Evolutionary conservation across 2,329 filamentous ascomycete species (phyloP).

Genomic region (Botryosphaeria dothidea): DNA sequence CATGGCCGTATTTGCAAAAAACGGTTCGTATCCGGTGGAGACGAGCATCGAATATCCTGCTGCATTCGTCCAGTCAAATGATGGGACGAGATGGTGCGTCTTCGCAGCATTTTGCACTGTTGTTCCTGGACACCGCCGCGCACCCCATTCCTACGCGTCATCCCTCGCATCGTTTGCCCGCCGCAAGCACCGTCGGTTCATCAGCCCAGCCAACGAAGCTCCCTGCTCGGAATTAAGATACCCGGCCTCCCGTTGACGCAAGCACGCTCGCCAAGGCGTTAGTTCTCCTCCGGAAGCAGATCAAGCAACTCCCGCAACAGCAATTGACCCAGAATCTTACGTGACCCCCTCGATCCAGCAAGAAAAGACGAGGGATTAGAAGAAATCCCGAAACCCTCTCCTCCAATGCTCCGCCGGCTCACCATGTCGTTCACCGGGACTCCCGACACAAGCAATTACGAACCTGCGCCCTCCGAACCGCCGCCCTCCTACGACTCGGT

Average conservation of each 20-base stretch:
- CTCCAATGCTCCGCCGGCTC: conserved; percentile 11
- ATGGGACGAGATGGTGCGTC: neutral
- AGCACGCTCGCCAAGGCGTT: neutral
- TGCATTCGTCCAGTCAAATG: neutral
- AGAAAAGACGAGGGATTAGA: neutral
- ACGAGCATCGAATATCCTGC: neutral
- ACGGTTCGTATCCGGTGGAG: neutral
- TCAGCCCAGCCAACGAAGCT: neutral
- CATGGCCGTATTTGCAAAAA: neutral
- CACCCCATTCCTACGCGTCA: neutral
- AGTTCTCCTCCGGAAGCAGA: conserved; percentile 11
- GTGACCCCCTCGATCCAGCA: neutral
- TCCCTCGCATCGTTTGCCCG: conserved; percentile 2
- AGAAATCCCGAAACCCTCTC: neutral
- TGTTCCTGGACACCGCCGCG: neutral
- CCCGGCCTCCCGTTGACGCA: conserved; percentile 10
- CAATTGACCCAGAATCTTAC: conserved; percentile 3
- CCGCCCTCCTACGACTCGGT: conserved; percentile 46
- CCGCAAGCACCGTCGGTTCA: neutral
- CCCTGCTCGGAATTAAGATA: conserved; percentile 4
- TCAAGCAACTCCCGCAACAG: conserved; percentile 12
- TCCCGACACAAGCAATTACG: conserved; percentile 11
- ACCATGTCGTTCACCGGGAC: conserved; percentile 10
- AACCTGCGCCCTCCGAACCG: conserved; percentile 37
- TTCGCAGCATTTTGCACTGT: neutral